Evolutionary conservation across 1,284 basidiomycete genomes (phyloP).

Genomic region (Ceratobasidium sp.): DNA sequence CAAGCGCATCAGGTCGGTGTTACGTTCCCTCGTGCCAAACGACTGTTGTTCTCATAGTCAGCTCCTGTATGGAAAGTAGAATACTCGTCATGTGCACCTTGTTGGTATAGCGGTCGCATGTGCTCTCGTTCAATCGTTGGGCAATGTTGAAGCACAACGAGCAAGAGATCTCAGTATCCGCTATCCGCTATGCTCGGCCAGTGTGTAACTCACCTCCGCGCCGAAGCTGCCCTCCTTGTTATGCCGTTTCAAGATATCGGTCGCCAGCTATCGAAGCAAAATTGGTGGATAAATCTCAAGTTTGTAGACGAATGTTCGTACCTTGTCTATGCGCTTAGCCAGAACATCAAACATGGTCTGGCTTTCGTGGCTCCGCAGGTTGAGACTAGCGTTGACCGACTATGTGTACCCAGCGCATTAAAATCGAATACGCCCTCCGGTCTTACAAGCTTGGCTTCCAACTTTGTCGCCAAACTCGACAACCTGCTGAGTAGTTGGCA

Average conservation of each 20-base stretch:
- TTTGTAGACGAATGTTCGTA: background rate
- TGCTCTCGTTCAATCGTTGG: background rate
- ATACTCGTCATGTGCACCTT: background rate
- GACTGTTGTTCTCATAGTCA: background rate
- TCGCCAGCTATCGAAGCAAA: background rate
- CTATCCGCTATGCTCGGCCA: background rate
- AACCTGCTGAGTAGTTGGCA: background rate
- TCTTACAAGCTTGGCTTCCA: background rate
- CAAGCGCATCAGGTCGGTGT: background rate
- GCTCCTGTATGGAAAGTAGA: background rate
- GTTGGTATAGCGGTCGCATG: background rate
- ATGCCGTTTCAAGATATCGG: background rate
- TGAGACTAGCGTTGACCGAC: background rate
- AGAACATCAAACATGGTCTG: background rate
- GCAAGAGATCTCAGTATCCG: background rate
- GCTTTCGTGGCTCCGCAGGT: background rate
- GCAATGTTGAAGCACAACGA: background rate
- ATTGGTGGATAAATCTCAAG: background rate
- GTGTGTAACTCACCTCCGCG: background rate
- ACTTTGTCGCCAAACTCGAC: background rate
- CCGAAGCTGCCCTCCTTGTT: background rate
- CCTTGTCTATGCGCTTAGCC: background rate
- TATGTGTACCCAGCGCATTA: background rate
- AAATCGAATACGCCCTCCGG: background rate
- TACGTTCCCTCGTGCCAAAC: conserved; percentile 5